Evolutionary conservation across 1,139 yeast genomes (phyloP), one percentile per base, ranked within the genome.

Genomic region (Hansenula lynferdii): DNA sequence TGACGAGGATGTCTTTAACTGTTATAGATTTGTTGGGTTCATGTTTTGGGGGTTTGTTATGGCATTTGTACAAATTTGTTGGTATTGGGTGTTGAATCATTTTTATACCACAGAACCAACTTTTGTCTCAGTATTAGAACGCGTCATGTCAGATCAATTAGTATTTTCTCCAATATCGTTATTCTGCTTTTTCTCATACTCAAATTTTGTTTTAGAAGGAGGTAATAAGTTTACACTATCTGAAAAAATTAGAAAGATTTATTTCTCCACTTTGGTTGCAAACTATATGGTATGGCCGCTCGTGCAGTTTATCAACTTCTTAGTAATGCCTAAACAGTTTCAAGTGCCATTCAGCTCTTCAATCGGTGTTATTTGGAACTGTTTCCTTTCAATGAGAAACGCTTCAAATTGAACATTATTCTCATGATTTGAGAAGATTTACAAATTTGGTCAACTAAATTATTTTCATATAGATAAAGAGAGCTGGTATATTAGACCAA

Each of bases 261-360:
- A 87, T 57, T 60, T 90, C 26, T 78, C 81, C 30, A 92, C 97
- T 0, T 63, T 90, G 42, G 77, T 83, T 30, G 77, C 82, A 41
- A 90, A 89, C 58, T 85, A 82, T 58, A 70, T 85, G 41, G 80
- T 92, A n/a, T 92, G 98, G 98, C 95, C 96, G 36, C 78, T 90
- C 2, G 95, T 92, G 8, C 97, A 92, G 59, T 85, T 92, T 51
- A 68, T 90, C 50, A 92, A 92, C 60, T 92, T 92, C 54, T 67
- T 87, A 45, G 56, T 86, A 9, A 76, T 92, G 56, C 97, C 97
- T 0, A 68, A 80, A 40, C 73, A 75, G 44, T 74, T 80, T 49
- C 97, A 92, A 60, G 95, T 90, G 5, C 97, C 97, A 0, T 90
- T 92, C 57, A 82, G 95, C 42, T 83, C 96, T 1, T 79, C 94